Percentiles rank a stretch among this genome's conserved stretches.
These are phyloP conservation scores for Neoboletus magnificus DNA, from an alignment of 768 basidiomycete species.

Conservation along the genomic window DNA sequence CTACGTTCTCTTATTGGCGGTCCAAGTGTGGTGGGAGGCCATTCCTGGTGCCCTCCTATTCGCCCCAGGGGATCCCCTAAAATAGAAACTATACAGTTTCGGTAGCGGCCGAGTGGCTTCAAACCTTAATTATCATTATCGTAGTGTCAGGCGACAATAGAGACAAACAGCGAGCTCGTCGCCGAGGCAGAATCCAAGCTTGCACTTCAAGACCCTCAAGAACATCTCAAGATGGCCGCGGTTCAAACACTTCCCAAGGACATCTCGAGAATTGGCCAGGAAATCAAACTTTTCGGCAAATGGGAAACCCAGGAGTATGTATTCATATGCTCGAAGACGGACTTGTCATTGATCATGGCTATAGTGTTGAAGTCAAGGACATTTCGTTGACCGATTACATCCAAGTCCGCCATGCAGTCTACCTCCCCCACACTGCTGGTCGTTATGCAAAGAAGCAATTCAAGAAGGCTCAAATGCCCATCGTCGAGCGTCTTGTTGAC, in stretches of 20 bases:
- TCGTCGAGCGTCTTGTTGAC: slow-evolving; percentile 98
- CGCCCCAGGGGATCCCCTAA: not conserved
- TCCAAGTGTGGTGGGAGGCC: no score
- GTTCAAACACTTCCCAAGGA: slow-evolving; percentile 77
- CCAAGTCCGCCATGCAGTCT: slow-evolving; percentile 97
- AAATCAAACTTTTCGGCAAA: slow-evolving; percentile 97
- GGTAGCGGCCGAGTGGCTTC: slow-evolving; percentile 18
- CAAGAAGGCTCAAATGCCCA: slow-evolving; percentile 99
- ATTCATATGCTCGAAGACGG: not conserved
- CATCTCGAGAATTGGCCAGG: slow-evolving; percentile 74
- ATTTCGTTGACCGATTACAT: slow-evolving; percentile 99
- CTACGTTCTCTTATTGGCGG: not conserved
- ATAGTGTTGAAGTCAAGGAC: slow-evolving; percentile 96
- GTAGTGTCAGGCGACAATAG: slow-evolving; percentile 10
- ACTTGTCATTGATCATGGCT: slow-evolving; percentile 16
- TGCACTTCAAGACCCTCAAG: slow-evolving; percentile 31
- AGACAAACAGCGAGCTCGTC: slow-evolving; percentile 27
- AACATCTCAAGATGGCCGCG: slow-evolving; percentile 53
- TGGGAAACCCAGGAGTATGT: slow-evolving; percentile 97
- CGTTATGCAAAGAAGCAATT: slow-evolving; percentile 99
- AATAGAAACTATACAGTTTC: slow-evolving; percentile 30
- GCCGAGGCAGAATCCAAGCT: slow-evolving; percentile 13
- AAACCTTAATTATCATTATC: slow-evolving; percentile 27
- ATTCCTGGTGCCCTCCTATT: no score
- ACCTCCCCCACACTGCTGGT: slow-evolving; percentile 97